A percentile compares a stretch with the other conserved stretches of the same genome.
Evolutionary conservation across 2,329 filamentous ascomycete genomes (phyloP).

Genomic region (Plenodomus tracheiphilus): DNA sequence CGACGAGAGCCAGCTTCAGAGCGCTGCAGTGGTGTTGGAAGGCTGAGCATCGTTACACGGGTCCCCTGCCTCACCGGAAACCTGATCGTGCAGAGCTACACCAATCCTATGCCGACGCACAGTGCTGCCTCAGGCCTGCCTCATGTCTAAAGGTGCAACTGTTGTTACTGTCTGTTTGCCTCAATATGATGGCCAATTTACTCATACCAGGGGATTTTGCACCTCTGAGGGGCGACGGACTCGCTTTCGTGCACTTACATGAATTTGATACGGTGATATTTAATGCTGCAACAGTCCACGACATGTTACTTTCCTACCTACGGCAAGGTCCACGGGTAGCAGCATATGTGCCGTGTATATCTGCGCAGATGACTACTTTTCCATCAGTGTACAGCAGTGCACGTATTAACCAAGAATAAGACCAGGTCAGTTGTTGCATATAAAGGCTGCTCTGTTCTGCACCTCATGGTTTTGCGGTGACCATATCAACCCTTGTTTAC

Average conservation of each 20-base stretch:
- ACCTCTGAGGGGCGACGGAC: background rate
- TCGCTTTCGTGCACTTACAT: background rate
- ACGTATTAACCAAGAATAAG: too few relatives aligned
- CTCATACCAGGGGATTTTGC: background rate
- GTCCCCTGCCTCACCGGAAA: background rate
- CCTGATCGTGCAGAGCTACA: background rate
- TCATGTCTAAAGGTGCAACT: background rate
- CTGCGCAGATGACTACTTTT: background rate
- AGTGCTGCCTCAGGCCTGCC: background rate
- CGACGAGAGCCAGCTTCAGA: background rate
- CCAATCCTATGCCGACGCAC: background rate
- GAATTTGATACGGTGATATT: background rate
- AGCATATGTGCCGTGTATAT: background rate
- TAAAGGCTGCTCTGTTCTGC: background rate
- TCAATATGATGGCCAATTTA: background rate
- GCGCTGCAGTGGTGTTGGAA: background rate
- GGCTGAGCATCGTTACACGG: background rate
- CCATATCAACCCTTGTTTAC: background rate
- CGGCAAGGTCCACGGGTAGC: background rate
- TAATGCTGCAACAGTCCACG: background rate
- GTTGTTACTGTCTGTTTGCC: background rate
- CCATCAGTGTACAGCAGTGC: background rate
- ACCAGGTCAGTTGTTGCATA: background rate
- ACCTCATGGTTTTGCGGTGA: background rate
- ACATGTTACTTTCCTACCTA: background rate